Evolutionary conservation across 441 rosid genomes (phyloP), one percentile per base, ranked within the genome.

Genomic region (Gossypium schwendimanii): DNA sequence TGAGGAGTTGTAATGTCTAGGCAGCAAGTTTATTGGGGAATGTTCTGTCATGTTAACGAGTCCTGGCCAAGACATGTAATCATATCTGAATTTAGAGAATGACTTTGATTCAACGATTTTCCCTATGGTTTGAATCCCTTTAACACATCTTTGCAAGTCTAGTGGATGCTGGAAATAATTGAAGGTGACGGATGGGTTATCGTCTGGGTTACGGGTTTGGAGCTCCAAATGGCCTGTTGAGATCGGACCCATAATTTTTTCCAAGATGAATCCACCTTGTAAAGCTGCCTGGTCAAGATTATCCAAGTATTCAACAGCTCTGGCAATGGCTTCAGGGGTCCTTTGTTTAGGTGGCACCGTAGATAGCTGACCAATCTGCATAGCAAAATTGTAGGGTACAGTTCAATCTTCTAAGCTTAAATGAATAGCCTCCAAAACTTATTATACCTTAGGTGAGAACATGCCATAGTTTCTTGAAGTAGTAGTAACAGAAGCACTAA

Each of bases 131-230:
- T 79, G 76, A 55, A 93, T 79, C 18, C 98, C 98, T 60, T 84
- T 65, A 3, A 93, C 91, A 54, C 98, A 91, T 11, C 88, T 76
- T 28, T 85, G 79, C 21, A 91, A 72, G 74, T 91, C 97, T 11
- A 71, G 73, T 1, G 87, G 83, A 9, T 89, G 78, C 64, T 87
- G 75, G 84, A 91, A 93, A 77, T 91, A 93, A 73, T 94, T 91
- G 89, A 91, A 91, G 14, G 92, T 89, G 14, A 90, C 92, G 0
- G 84, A 80, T 7, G 98, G 98, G 73, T 90, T 90, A 4, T 93
- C 92, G 9, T 84, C 75, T 0, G 88, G 94, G 74, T 80, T 76
- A 1, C 74, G 80, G 52, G 74, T 88, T 66, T 77, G 78, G 70
- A 93, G 89, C 82, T 88, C 85, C 73, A 93, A 41, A 78, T 88